phyloP scores from a whole-genome alignment of 1,284 basidiomycete species.

The Veloporphyrellus conicus region DNA sequence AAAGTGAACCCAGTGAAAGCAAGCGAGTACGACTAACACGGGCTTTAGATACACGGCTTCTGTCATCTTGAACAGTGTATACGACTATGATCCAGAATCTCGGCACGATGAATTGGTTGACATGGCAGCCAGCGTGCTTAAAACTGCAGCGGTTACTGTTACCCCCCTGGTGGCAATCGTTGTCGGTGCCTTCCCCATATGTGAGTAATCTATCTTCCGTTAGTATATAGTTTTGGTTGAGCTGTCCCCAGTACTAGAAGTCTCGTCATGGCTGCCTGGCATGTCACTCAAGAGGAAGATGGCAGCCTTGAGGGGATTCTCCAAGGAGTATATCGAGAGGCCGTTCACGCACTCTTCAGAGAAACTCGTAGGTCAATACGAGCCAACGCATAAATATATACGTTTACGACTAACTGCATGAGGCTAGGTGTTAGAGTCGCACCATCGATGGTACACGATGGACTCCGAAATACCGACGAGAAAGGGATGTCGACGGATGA shows the following conservation, averaged over 20 bases:
- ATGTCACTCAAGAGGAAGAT: background rate
- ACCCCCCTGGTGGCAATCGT: slow-evolving; percentile 15
- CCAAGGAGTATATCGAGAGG: background rate
- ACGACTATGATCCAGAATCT: slow-evolving; percentile 19
- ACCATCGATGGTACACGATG: slow-evolving; percentile 1
- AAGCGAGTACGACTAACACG: background rate
- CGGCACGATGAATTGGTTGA: slow-evolving; percentile 15
- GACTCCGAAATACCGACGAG: background rate
- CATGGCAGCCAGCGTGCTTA: slow-evolving; percentile 7
- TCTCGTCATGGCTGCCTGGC: background rate
- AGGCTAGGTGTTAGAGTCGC: background rate
- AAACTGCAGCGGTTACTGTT: slow-evolving; percentile 7
- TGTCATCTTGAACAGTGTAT: slow-evolving; percentile 15
- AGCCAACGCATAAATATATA: background rate
- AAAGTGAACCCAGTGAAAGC: background rate
- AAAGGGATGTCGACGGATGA: background rate
- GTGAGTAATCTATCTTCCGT: slow-evolving; percentile 7
- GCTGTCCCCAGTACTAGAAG: background rate
- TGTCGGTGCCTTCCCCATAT: slow-evolving; percentile 14
- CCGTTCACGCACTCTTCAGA: background rate
- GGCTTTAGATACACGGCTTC: slow-evolving; percentile 16
- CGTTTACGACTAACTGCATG: background rate
- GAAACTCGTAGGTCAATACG: background rate
- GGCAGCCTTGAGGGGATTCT: background rate
- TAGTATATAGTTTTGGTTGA: background rate